Evolutionary conservation across 2,329 filamentous ascomycete species (phyloP).

Genomic region (Colletotrichum chrysophilum): DNA sequence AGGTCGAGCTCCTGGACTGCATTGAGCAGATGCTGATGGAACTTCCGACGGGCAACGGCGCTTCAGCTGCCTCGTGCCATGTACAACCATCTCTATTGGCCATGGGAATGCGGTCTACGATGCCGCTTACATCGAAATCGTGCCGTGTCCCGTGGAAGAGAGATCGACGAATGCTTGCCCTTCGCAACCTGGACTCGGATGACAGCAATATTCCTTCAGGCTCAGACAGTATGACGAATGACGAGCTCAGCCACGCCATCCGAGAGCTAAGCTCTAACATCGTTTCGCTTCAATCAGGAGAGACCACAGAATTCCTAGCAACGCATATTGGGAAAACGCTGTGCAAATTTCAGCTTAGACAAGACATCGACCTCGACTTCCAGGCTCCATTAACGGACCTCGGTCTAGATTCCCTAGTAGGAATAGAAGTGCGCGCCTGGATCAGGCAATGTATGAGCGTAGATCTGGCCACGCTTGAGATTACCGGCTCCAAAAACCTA

Average conservation of each 20-base stretch:
- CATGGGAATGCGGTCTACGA: not conserved
- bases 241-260: not conserved
- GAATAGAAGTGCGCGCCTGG: constrained; percentile 26
- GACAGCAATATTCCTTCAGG: not conserved
- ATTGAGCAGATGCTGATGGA: not conserved
- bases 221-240: not conserved
- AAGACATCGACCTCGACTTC: constrained; percentile 6
- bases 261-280: not conserved
- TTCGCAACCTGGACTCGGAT: constrained; percentile 18
- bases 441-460: constrained; percentile 24
- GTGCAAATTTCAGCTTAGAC: constrained; percentile 18
- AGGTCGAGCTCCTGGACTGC: not conserved
- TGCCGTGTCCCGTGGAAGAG: constrained; percentile 22
- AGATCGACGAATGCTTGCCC: constrained; percentile 28
- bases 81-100: not conserved
- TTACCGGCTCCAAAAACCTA: not conserved
- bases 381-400: constrained; percentile 6
- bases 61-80: not conserved
- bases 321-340: not conserved
- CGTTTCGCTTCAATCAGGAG: not conserved
- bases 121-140: not conserved
- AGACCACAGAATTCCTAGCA: not conserved
- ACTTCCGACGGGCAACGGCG: not conserved
- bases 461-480: constrained; percentile 23
- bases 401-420: constrained; percentile 27